These are phyloP conservation scores for Candida saitoana DNA, from an alignment of 805 yeast species.

Conservation along the genomic window DNA sequence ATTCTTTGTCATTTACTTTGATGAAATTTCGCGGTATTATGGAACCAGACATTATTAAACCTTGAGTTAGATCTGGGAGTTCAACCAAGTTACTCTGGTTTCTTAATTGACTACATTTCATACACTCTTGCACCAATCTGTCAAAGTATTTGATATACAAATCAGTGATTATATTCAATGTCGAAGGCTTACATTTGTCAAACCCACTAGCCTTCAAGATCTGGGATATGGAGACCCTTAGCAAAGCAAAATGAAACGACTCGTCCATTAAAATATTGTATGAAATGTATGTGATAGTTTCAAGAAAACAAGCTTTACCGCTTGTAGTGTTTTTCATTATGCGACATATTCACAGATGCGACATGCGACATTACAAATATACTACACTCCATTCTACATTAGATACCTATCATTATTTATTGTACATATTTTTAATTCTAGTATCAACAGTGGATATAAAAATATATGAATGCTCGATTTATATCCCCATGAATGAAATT, in stretches of 20 bases:
- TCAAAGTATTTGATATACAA: conserved; percentile 61
- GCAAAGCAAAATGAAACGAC: conserved; percentile 34
- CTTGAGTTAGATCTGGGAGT: conserved; percentile 68
- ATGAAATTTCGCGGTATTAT: conserved; percentile 43
- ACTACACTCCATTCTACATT: too few species aligned
- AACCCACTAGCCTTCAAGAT: conserved; percentile 78
- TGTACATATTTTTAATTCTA: too few species aligned
- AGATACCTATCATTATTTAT: too few species aligned
- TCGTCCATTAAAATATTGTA: conserved; percentile 28
- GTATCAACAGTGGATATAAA: too few species aligned
- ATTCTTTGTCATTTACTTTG: background rate
- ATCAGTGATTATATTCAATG: conserved; percentile 76
- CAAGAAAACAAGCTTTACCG: background rate
- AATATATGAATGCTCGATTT: too few species aligned
- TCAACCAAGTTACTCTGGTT: conserved; percentile 39
- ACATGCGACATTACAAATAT: background rate
- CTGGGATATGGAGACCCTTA: conserved; percentile 45
- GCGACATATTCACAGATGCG: background rate
- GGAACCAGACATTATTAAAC: conserved; percentile 60
- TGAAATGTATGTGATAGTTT: background rate
- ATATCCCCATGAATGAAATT: too few species aligned
- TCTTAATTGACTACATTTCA: conserved; percentile 43
- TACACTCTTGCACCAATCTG: conserved; percentile 49
- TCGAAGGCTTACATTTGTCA: conserved; percentile 67
- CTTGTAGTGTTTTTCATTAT: background rate